Percentiles rank a stretch among this genome's conserved stretches.
phyloP scores from a whole-genome alignment of 2,329 filamentous ascomycete genomes.

The Clonostachys solani region DNA sequence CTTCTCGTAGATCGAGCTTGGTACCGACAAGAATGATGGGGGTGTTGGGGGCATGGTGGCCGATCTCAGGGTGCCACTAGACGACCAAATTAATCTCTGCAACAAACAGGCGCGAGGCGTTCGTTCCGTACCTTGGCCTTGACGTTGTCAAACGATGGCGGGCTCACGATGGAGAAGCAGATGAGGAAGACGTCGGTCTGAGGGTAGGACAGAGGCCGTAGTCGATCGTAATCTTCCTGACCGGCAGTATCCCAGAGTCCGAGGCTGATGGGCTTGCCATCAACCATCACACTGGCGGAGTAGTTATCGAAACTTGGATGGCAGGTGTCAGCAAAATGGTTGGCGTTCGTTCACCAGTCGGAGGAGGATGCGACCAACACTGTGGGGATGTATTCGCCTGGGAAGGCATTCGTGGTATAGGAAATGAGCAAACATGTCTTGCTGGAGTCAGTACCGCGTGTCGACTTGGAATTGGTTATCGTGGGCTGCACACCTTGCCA shows the following conservation, averaged over 20 bases:
- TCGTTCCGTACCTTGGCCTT: conserved; percentile 77
- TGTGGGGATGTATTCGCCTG: conserved; percentile 99
- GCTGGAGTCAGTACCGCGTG: not conserved
- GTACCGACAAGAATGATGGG: conserved; percentile 97
- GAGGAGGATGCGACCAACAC: conserved; percentile 59
- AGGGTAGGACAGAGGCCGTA: conserved; percentile 92
- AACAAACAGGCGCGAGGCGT: too few relatives aligned
- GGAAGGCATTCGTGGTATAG: conserved; percentile 98
- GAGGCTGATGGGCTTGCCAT: conserved; percentile 94
- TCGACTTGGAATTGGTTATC: not conserved
- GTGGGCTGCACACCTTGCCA: conserved; percentile 67
- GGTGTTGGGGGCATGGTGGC: conserved; percentile 91
- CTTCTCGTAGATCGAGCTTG: conserved; percentile 92
- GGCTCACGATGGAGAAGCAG: conserved; percentile 97
- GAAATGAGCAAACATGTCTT: conserved; percentile 99
- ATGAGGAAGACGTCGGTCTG: conserved; percentile 98
- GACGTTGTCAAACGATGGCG: conserved; percentile 97
- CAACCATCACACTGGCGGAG: conserved; percentile 97
- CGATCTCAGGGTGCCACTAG: conserved; percentile 96
- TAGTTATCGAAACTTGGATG: conserved; percentile 88
- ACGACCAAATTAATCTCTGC: not conserved
- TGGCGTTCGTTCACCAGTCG: not conserved
- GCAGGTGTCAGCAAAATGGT: not conserved
- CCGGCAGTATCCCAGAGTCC: conserved; percentile 98
- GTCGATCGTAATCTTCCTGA: conserved; percentile 96